Evolutionary conservation across 1,284 basidiomycete species (phyloP).

Genomic region (Takashimella tepidaria): DNA sequence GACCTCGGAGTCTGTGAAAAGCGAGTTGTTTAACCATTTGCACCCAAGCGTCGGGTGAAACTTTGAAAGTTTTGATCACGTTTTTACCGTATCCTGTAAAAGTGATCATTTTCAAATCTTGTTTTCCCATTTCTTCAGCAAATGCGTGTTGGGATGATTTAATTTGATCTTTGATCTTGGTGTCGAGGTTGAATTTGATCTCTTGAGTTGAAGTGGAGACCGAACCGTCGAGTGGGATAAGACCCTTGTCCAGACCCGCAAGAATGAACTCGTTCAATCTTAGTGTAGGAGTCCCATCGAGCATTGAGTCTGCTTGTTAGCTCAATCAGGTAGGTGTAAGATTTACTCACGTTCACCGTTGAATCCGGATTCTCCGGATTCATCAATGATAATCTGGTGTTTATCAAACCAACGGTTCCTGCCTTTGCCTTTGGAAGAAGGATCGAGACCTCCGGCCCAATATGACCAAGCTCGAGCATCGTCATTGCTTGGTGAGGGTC

Average conservation of each 20-base stretch:
- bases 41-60: constrained; percentile 89
- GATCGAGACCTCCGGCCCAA: constrained; percentile 72
- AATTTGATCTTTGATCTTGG: constrained; percentile 49
- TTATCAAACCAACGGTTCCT: constrained; percentile 96
- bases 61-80: constrained; percentile 79
- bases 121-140: constrained; percentile 67
- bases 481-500: constrained; percentile 25
- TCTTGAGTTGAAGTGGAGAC: constrained; percentile 51
- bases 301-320: constrained; percentile 41
- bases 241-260: constrained; percentile 69
- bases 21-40: constrained; percentile 96
- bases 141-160: constrained; percentile 62
- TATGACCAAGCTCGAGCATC: constrained; percentile 77
- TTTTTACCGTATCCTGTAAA: constrained; percentile 90
- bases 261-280: constrained; percentile 93
- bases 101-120: constrained; percentile 81
- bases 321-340: not conserved
- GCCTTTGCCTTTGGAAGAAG: constrained; percentile 50
- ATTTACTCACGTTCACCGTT: constrained; percentile 51
- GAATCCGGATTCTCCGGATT: constrained; percentile 90
- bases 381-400: constrained; percentile 88
- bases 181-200: constrained; percentile 67
- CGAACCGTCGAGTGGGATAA: constrained; percentile 57
- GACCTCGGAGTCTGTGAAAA: constrained; percentile 76
- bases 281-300: constrained; percentile 88